Base-by-base conservation (phyloP, 176 grass and related monocot genomes). In the Oryza glumipatula region DNA sequence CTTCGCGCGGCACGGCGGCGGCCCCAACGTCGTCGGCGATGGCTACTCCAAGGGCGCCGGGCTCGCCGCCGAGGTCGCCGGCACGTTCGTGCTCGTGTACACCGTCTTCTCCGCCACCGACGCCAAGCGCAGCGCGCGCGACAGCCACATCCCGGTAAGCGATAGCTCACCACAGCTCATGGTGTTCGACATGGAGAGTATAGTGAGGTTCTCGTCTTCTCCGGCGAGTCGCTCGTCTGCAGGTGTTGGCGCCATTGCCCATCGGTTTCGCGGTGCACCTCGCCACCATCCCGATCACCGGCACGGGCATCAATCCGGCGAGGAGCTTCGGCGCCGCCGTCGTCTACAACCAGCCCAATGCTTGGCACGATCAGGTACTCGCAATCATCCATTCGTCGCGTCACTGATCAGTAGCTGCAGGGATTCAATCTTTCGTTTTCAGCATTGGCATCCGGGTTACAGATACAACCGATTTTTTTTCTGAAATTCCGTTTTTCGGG, bases 101-200 rank as follows among this genome's bases (percentile, higher is more conserved):
- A 88, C 91, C 45, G 72, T 93, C 69, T 78, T 82, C 56, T 93
- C 91, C 35, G 88, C 88, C 49, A 93, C 85, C 47, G 85, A 90
- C 48, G 61, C 81, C 43, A 90, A 90, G 83, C 77, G 85, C 70
- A 90, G 46, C 69, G 88, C 91, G 23, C 73, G 77, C 8, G 91
- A 93, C 46, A 84, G 63, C 61, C 88, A 90, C 83, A 66, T 86
- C 58, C 91, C 77, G 61, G 87, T 92, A 52, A 75, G 32, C 15
- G 22, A 24, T 36, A 36, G 35, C 35, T 36, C 35, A 36, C 35
- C 2, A 5, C 2, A 15, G 9, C 4, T 16, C 48, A 51, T 51
- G 10, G 21, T 46, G 13, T 44, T 9, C 6, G 16, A 16, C 58
- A 9, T 1, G 0, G 5, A 30, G 5, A 21, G n/a, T 23, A 44